Evolutionary conservation across 257 asterid genomes (phyloP).

Genomic region (Plantago ovata): DNA sequence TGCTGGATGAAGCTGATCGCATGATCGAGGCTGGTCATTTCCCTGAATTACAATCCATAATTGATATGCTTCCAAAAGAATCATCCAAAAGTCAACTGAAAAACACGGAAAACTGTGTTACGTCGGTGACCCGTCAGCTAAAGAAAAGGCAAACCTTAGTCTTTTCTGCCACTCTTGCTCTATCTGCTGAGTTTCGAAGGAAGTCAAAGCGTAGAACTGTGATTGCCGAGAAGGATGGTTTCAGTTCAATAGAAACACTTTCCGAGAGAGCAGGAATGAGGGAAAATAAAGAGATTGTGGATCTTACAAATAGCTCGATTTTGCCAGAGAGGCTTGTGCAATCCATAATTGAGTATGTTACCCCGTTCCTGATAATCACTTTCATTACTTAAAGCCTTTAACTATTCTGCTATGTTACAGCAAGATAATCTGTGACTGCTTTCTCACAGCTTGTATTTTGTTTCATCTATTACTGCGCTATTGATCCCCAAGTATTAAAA

Average conservation of each 20-base stretch:
- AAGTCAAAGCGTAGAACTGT: conserved; percentile 76
- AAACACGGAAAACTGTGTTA: conserved; percentile 53
- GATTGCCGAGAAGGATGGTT: conserved; percentile 50
- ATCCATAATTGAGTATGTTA: conserved; percentile 84
- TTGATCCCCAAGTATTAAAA: no score
- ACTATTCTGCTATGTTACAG: not conserved
- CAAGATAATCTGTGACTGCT: no score
- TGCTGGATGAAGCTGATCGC: conserved; percentile 98
- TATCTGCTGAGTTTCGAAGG: conserved; percentile 84
- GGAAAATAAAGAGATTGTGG: conserved; percentile 74
- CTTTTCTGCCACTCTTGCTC: conserved; percentile 95
- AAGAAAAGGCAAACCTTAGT: conserved; percentile 96
- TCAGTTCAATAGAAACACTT: conserved; percentile 84
- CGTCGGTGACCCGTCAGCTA: conserved; percentile 59
- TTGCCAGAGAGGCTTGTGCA: conserved; percentile 75
- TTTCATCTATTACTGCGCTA: conserved; percentile 2
- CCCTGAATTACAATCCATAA: conserved; percentile 86
- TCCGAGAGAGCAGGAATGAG: conserved; percentile 96
- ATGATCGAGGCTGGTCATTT: conserved; percentile 96
- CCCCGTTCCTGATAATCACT: conserved; percentile 13
- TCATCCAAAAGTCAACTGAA: conserved; percentile 47
- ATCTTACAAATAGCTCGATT: conserved; percentile 87
- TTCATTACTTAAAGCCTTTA: not conserved
- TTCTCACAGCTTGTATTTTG: not conserved
- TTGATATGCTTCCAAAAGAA: conserved; percentile 91